Conservation (phyloP, 352 stramenopile genomes). For the Globisporangium canariense region DNA sequence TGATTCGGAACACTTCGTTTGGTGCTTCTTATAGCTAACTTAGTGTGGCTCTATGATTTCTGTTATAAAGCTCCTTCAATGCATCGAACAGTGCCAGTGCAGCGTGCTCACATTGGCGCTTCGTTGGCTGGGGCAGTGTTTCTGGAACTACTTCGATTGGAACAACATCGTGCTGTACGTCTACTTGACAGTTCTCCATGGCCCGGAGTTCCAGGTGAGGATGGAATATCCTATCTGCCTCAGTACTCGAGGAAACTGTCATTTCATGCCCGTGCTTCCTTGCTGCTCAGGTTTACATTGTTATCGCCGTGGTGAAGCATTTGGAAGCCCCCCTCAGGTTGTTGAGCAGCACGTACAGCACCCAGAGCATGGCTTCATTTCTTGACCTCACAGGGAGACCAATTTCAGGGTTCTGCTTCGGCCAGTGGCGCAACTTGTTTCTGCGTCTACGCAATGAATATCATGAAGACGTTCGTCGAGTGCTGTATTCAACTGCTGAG, state of each 20-base stretch:
- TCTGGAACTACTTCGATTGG: conserved; percentile 76
- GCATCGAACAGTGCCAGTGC: conserved; percentile 42
- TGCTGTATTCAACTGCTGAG: not conserved
- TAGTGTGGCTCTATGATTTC: conserved; percentile 2
- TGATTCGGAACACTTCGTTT: not conserved
- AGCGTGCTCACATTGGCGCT: conserved; percentile 40
- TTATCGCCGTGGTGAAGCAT: conserved; percentile 47
- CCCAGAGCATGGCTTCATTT: conserved; percentile 29
- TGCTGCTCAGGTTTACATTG: conserved; percentile 40
- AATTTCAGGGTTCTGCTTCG: conserved; percentile 48
- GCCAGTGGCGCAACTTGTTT: conserved; percentile 33
- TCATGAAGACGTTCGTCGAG: conserved; percentile 28
- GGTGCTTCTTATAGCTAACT: not conserved
- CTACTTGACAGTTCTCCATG: conserved; percentile 56
- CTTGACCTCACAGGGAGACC: conserved; percentile 33
- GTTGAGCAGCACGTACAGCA: conserved; percentile 25
- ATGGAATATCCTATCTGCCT: not conserved
- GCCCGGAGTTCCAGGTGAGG: conserved; percentile 52
- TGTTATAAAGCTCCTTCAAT: conserved; percentile 32
- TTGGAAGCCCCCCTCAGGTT: conserved; percentile 37
- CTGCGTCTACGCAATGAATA: conserved; percentile 49
- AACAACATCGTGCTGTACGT: conserved; percentile 47
- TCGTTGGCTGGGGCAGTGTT: conserved; percentile 53
- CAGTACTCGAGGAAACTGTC: not conserved
- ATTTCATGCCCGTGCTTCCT: not conserved